phyloP scores from a whole-genome alignment of 2,329 filamentous ascomycete genomes.

The Aspergillus ochraceoroseus region DNA sequence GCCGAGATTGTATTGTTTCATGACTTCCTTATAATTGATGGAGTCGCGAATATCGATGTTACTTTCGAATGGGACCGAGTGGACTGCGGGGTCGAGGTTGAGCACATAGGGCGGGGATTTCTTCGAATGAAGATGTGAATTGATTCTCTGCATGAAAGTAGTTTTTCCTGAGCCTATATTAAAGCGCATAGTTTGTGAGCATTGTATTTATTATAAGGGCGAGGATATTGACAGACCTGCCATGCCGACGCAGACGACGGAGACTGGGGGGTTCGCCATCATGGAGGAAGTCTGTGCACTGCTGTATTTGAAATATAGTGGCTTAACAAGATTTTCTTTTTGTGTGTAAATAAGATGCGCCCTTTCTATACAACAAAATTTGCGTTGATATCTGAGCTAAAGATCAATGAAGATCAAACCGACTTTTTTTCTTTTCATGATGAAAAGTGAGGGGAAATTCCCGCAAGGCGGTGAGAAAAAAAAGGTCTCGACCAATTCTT shows the following conservation, averaged over 20 bases:
- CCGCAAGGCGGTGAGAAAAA: conserved; percentile 12
- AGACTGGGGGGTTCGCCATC: conserved; percentile 58
- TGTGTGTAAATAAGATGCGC: neutral
- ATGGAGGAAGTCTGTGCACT: conserved; percentile 10
- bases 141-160: conserved; percentile 99
- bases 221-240: conserved; percentile 57
- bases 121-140: conserved; percentile 80
- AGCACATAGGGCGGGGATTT: conserved; percentile 85
- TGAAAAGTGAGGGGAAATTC: conserved; percentile 15
- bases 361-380: neutral
- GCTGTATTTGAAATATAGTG: neutral
- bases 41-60: conserved; percentile 99
- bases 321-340: too few relatives aligned
- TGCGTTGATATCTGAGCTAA: neutral
- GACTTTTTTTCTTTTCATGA: conserved; percentile 11
- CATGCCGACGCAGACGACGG: conserved; percentile 95
- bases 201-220: conserved; percentile 6
- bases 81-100: conserved; percentile 93
- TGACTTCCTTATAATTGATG: conserved; percentile 99
- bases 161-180: conserved; percentile 83
- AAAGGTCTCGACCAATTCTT: conserved; percentile 12
- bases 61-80: conserved; percentile 86
- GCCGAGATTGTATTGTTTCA: conserved; percentile 97
- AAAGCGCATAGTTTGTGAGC: conserved; percentile 7
- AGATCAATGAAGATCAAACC: conserved; percentile 1